phyloP scores from a whole-genome alignment of 2,329 filamentous ascomycete species.

The Colletotrichum noveboracense region DNA sequence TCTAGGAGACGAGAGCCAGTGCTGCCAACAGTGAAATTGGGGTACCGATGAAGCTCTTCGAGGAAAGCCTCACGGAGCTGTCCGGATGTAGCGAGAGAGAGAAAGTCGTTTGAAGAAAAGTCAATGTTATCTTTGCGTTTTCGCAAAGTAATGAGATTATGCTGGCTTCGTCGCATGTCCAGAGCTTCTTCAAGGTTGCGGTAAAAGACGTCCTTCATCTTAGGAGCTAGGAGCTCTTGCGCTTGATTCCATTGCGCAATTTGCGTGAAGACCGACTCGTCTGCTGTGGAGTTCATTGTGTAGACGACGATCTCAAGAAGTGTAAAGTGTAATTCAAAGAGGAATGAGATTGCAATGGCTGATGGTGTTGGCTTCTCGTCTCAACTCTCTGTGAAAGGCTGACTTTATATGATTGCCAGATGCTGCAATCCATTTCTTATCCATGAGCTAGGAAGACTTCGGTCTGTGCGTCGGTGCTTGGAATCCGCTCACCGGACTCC shows the following conservation, averaged over 20 bases:
- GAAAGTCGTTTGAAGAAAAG: constrained; percentile 71
- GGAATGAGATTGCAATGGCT: neutral
- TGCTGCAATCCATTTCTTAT: neutral
- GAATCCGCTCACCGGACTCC: neutral
- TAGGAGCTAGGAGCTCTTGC: neutral
- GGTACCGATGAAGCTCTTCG: constrained; percentile 41
- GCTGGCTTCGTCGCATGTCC: constrained; percentile 28
- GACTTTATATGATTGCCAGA: neutral
- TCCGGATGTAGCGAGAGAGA: constrained; percentile 58
- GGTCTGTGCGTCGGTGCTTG: neutral
- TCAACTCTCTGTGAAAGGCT: neutral
- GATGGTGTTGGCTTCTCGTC: neutral
- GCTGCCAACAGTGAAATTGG: neutral
- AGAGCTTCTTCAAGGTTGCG: constrained; percentile 38
- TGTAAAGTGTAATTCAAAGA: neutral
- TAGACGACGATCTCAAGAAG: neutral
- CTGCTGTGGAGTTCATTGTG: neutral
- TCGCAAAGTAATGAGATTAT: constrained; percentile 30
- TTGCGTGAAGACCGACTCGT: neutral
- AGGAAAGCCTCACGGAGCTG: constrained; percentile 53
- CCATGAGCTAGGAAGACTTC: neutral
- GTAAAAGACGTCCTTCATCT: constrained; percentile 20
- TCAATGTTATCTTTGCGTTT: constrained; percentile 38
- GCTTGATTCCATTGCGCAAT: neutral
- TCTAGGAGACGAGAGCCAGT: constrained; percentile 66